Evolutionary conservation across 148 eudicot species (phyloP).

Genomic region (Limonium bicolor): DNA sequence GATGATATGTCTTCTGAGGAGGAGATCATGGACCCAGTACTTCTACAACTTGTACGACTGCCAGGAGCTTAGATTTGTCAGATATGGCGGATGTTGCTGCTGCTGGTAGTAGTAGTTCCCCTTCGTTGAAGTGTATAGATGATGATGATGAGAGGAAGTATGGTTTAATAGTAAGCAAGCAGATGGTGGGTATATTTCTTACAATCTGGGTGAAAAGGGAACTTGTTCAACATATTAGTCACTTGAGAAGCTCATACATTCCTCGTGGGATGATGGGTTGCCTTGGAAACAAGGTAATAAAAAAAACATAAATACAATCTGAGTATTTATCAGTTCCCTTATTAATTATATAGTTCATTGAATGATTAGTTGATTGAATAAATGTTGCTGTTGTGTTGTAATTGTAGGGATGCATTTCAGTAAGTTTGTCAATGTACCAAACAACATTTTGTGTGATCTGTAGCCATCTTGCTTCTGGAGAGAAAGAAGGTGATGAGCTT

Average conservation of each 20-base stretch:
- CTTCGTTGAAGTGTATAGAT: conserved; percentile 4
- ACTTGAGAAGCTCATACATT: conserved; percentile 24
- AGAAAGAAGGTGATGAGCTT: conserved; percentile 37
- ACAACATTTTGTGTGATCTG: conserved; percentile 55
- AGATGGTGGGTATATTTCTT: conserved; percentile 31
- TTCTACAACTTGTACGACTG: no score
- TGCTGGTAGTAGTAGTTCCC: no score
- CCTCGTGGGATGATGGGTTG: conserved; percentile 34
- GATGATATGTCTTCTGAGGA: conserved; percentile 35
- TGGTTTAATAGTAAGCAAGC: conserved; percentile 11
- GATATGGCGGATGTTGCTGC: no score
- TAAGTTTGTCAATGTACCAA: conserved; percentile 31
- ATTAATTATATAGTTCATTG: not conserved
- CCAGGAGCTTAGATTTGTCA: no score
- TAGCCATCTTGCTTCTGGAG: conserved; percentile 50
- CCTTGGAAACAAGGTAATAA: conserved; percentile 30
- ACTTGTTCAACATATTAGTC: conserved; percentile 12
- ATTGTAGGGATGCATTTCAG: conserved; percentile 39
- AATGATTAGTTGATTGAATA: no score
- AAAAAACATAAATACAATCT: not conserved
- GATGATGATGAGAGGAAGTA: conserved; percentile 3
- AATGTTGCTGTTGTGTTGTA: not conserved
- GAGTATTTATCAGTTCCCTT: not conserved
- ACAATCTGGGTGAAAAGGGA: conserved; percentile 24
- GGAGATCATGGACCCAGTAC: no score